A percentile compares a stretch with the other conserved stretches of the same genome.
phyloP scores from a whole-genome alignment of 1,139 yeast genomes.

The Kluyveromyces sp. region DNA sequence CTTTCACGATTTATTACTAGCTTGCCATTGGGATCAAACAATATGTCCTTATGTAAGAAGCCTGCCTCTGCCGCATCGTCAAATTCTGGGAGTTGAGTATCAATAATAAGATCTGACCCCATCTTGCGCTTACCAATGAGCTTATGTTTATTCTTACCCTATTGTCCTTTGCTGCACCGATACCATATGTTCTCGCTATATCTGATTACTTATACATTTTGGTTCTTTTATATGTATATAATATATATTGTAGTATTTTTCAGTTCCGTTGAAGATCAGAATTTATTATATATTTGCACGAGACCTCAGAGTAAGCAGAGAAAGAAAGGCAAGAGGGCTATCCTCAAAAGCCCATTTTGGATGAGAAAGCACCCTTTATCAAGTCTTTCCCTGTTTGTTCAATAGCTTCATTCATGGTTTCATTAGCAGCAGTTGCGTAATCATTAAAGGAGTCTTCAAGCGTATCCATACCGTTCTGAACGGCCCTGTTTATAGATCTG shows the following conservation, averaged over 20 bases:
- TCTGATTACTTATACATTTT: too few relatives aligned
- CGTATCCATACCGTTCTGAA: slow-evolving; percentile 47
- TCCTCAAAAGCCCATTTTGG: slow-evolving; percentile 10
- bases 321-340: too few relatives aligned
- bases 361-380: slow-evolving; percentile 41
- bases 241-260: too few relatives aligned
- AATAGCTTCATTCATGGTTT: slow-evolving; percentile 45
- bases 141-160: background rate
- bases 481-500: slow-evolving; percentile 37
- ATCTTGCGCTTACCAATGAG: background rate
- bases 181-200: too few relatives aligned
- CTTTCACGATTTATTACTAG: slow-evolving; percentile 26
- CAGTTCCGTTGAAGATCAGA: too few relatives aligned
- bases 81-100: slow-evolving; percentile 2
- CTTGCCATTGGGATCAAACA: slow-evolving; percentile 4
- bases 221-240: too few relatives aligned
- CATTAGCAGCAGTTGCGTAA: slow-evolving; percentile 49
- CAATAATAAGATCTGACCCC: background rate
- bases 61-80: slow-evolving; percentile 11
- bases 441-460: slow-evolving; percentile 51
- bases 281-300: too few relatives aligned
- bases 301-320: too few relatives aligned
- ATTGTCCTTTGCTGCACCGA: too few relatives aligned
- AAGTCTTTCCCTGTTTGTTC: slow-evolving; percentile 45
- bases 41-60: slow-evolving; percentile 5